Evolutionary conservation across 495 filamentous ascomycete species (phyloP).

Genomic region (Hypoxylon trugodes): DNA sequence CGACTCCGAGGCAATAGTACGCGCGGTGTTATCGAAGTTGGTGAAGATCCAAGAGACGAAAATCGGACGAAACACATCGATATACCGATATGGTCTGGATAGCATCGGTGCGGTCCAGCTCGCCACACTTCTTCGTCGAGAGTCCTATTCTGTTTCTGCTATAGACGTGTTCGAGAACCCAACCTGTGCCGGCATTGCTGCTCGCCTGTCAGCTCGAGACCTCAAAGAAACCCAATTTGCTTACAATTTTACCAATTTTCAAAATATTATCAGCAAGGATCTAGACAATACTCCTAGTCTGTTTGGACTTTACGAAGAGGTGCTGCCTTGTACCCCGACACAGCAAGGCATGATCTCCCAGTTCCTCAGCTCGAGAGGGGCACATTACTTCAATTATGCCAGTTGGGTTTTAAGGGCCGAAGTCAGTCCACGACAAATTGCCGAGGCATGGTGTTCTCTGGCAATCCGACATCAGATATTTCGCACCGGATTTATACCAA

Average conservation of each 20-base stretch:
- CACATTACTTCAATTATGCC: constrained; percentile 69
- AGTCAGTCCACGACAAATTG: constrained; percentile 43
- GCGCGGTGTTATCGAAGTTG: constrained; percentile 65
- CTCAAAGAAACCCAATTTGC: constrained; percentile 38
- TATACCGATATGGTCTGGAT: constrained; percentile 87
- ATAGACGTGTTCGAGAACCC: constrained; percentile 74
- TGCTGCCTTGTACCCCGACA: constrained; percentile 70
- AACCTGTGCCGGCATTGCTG: constrained; percentile 58
- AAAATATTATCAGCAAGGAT: constrained; percentile 38
- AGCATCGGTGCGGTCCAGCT: constrained; percentile 87
- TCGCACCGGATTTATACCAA: constrained; percentile 70
- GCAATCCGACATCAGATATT: constrained; percentile 69
- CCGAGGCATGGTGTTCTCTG: constrained; percentile 65
- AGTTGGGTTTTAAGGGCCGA: constrained; percentile 51
- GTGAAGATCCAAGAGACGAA: constrained; percentile 57
- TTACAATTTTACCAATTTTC: constrained; percentile 56
- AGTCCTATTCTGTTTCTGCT: constrained; percentile 63
- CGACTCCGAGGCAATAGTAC: constrained; percentile 56
- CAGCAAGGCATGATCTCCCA: constrained; percentile 71
- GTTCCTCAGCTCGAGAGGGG: constrained; percentile 63
- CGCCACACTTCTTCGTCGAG: constrained; percentile 67
- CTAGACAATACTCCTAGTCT: constrained; percentile 19
- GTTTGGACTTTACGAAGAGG: constrained; percentile 45
- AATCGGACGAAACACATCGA: constrained; percentile 68
- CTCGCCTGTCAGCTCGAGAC: constrained; percentile 25